These are phyloP conservation scores for Dalbergia oliveri DNA, from an alignment of 306 rosid species.

Conservation along the genomic window DNA sequence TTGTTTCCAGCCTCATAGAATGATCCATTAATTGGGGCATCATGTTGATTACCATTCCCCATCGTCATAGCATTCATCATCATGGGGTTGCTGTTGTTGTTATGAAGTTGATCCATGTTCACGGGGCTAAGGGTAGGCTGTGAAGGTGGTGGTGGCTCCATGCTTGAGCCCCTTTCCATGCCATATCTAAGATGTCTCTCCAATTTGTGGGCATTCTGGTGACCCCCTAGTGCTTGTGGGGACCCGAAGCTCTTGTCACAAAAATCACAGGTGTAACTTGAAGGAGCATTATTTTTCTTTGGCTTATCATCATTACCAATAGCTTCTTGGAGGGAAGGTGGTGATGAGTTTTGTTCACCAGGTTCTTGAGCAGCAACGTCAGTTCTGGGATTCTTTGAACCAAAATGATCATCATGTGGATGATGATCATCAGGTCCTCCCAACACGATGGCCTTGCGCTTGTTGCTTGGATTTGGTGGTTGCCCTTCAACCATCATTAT, in stretches of 20 bases:
- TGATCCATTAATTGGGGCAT: background rate
- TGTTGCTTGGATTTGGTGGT: background rate
- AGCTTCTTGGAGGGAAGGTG: background rate
- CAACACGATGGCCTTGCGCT: background rate
- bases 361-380: too few relatives aligned
- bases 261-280: background rate
- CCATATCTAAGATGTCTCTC: background rate
- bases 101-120: background rate
- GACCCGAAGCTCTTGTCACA: background rate
- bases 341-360: background rate
- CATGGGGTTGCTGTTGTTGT: too few relatives aligned
- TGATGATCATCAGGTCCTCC: background rate
- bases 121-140: background rate
- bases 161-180: background rate
- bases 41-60: background rate
- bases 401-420: background rate
- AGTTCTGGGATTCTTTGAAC: too few relatives aligned
- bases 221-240: constrained; percentile 39
- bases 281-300: too few relatives aligned
- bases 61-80: background rate
- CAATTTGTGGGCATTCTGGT: constrained; percentile 14
- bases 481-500: background rate
- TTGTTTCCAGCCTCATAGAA: background rate
- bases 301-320: too few relatives aligned
- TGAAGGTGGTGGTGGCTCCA: background rate